A percentile compares a stretch with the other conserved stretches of the same genome.
Conservation (phyloP, 768 basidiomycete species). For the Leccinum subgranulosum region DNA sequence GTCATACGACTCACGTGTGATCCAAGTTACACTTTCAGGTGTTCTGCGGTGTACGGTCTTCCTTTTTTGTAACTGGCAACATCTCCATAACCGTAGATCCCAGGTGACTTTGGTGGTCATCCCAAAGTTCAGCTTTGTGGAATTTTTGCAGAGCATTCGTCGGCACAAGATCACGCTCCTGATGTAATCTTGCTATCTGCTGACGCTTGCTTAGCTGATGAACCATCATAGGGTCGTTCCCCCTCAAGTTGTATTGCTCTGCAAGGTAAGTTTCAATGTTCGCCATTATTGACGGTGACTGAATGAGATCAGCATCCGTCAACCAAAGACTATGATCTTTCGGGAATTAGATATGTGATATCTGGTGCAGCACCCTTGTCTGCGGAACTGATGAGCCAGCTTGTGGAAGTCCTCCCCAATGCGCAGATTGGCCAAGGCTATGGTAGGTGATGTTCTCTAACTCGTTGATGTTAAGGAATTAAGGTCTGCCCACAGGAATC, state of each 20-base stretch:
- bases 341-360: constrained; percentile 48
- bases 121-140: constrained; percentile 58
- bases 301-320: constrained; percentile 44
- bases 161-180: constrained; percentile 57
- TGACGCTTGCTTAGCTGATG: constrained; percentile 14
- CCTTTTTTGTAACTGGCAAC: background rate
- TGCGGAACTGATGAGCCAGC: constrained; percentile 46
- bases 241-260: constrained; percentile 60
- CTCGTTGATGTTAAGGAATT: constrained; percentile 12
- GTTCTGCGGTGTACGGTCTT: constrained; percentile 47
- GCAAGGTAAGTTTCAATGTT: constrained; percentile 48
- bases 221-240: constrained; percentile 50
- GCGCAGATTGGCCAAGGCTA: constrained; percentile 65
- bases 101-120: constrained; percentile 57
- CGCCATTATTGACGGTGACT: background rate
- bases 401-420: constrained; percentile 50
- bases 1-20: constrained; percentile 3
- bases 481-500: constrained; percentile 43
- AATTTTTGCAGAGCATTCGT: constrained; percentile 60
- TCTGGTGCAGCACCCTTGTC: constrained; percentile 65
- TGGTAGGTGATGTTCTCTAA: constrained; percentile 32
- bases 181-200: constrained; percentile 34
- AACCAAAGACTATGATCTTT: constrained; percentile 47
- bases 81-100: constrained; percentile 4
- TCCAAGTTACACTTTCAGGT: constrained; percentile 48